Evolutionary conservation across 2,329 filamentous ascomycete species (phyloP).

Genomic region (Pseudocercospora cruenta): DNA sequence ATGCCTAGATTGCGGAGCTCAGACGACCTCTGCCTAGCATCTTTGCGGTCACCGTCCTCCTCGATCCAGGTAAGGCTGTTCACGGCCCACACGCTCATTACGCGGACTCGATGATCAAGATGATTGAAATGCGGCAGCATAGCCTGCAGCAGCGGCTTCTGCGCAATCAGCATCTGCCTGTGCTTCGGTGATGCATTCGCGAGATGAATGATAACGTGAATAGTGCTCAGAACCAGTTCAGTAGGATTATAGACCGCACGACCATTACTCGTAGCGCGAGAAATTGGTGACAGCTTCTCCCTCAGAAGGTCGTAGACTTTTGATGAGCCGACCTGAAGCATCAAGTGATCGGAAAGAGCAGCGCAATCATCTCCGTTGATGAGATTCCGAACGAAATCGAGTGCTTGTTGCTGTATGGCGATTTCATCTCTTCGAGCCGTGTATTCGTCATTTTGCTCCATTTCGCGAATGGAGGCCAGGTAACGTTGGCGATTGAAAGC

Average conservation of each 20-base stretch:
- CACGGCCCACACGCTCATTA: conserved; percentile 79
- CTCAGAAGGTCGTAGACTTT: conserved; percentile 80
- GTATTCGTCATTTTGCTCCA: conserved; percentile 66
- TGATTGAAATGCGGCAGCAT: conserved; percentile 75
- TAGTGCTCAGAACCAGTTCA: conserved; percentile 76
- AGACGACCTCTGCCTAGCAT: conserved; percentile 67
- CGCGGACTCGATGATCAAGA: conserved; percentile 72
- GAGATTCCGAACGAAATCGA: conserved; percentile 88
- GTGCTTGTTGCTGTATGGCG: conserved; percentile 85
- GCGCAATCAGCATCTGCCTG: conserved; percentile 74
- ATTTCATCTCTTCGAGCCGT: conserved; percentile 77
- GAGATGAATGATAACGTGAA: conserved; percentile 84
- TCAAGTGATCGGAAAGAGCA: conserved; percentile 82
- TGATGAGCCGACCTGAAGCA: conserved; percentile 74
- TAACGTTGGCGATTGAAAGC: conserved; percentile 36
- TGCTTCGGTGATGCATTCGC: conserved; percentile 80
- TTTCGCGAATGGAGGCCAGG: conserved; percentile 35
- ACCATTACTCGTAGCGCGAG: conserved; percentile 32
- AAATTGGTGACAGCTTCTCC: conserved; percentile 67
- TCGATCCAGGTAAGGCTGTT: conserved; percentile 86
- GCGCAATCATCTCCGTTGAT: conserved; percentile 67
- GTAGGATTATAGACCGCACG: conserved; percentile 44
- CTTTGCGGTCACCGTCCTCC: conserved; percentile 67
- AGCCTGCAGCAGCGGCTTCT: conserved; percentile 73
- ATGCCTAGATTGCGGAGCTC: conserved; percentile 69